Evolutionary conservation across 352 stramenopile genomes (phyloP).

Genomic region (Phytophthora colocasiae): DNA sequence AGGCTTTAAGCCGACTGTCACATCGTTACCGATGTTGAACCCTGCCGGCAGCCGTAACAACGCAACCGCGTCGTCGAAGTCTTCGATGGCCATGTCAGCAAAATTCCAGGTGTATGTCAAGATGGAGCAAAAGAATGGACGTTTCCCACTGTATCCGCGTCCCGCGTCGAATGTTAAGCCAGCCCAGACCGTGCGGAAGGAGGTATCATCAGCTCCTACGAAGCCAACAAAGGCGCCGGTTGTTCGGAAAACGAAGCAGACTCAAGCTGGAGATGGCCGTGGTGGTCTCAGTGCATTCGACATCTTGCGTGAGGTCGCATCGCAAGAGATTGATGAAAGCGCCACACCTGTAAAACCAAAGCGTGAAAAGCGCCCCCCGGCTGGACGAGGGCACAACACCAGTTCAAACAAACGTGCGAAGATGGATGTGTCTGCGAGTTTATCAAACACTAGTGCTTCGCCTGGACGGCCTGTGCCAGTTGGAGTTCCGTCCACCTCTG

Average conservation of each 20-base stretch:
- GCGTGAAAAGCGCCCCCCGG: constrained; percentile 33
- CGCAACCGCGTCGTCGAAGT: constrained; percentile 19
- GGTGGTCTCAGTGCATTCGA: constrained; percentile 76
- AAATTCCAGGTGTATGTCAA: constrained; percentile 63
- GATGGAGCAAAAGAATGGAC: constrained; percentile 55
- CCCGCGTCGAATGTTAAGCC: constrained; percentile 32
- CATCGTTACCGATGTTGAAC: constrained; percentile 51
- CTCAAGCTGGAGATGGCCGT: constrained; percentile 27
- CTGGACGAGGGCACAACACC: constrained; percentile 14
- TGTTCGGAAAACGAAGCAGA: constrained; percentile 39
- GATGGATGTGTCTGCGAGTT: constrained; percentile 32
- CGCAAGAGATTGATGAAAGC: constrained; percentile 61
- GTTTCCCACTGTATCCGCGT: constrained; percentile 37
- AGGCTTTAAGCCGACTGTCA: constrained; percentile 36
- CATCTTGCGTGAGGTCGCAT: constrained; percentile 83
- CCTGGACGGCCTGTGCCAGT: constrained; percentile 12
- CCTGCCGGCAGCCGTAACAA: constrained; percentile 19
- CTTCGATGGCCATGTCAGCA: constrained; percentile 23
- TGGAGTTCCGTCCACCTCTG: constrained; percentile 10
- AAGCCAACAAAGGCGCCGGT: constrained; percentile 36
- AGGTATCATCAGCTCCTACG: constrained; percentile 12
- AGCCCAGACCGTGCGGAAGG: constrained; percentile 26
- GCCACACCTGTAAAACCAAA: constrained; percentile 37
- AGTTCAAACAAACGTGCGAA: constrained; percentile 41
- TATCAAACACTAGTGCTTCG: constrained; percentile 15